These are phyloP conservation scores for Metschnikowia gruessii DNA, from an alignment of 805 yeast species.

Conservation along the genomic window DNA sequence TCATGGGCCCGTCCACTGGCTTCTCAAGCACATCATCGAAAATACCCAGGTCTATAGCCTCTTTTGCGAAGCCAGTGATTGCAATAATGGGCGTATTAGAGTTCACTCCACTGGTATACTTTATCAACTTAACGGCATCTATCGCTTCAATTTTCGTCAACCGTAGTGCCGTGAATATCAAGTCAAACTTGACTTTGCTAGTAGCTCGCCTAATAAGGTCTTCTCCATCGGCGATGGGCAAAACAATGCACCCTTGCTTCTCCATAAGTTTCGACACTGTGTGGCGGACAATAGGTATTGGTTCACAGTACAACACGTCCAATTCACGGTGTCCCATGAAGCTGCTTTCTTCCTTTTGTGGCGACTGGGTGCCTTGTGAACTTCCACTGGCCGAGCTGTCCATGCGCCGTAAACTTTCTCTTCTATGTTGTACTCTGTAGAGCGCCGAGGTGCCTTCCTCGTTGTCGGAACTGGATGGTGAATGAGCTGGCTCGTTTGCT, in stretches of 20 bases:
- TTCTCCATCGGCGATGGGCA: slow-evolving; percentile 73
- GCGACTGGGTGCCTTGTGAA: slow-evolving; percentile 9
- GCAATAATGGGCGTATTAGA: slow-evolving; percentile 75
- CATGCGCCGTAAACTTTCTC: slow-evolving; percentile 47
- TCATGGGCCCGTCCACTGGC: slow-evolving; percentile 43
- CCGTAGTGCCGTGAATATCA: slow-evolving; percentile 73
- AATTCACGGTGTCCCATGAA: slow-evolving; percentile 30
- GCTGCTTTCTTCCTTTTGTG: slow-evolving; percentile 1
- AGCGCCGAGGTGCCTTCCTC: slow-evolving; percentile 57
- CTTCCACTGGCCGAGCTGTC: slow-evolving; percentile 13
- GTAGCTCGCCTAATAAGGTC: slow-evolving; percentile 80
- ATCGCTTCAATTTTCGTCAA: slow-evolving; percentile 64
- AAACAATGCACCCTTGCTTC: slow-evolving; percentile 74
- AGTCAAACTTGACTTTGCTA: slow-evolving; percentile 78
- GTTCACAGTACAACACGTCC: slow-evolving; percentile 81
- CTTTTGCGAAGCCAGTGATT: slow-evolving; percentile 66
- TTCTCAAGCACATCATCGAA: slow-evolving; percentile 75
- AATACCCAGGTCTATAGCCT: slow-evolving; percentile 51
- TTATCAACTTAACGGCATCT: slow-evolving; percentile 75
- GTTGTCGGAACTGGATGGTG: slow-evolving; percentile 63
- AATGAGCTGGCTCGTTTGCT: slow-evolving; percentile 28
- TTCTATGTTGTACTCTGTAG: slow-evolving; percentile 49
- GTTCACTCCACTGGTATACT: slow-evolving; percentile 74
- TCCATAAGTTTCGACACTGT: slow-evolving; percentile 62
- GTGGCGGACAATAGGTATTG: slow-evolving; percentile 77